phyloP scores from a whole-genome alignment of 306 rosid species.

The Prunus mira region DNA sequence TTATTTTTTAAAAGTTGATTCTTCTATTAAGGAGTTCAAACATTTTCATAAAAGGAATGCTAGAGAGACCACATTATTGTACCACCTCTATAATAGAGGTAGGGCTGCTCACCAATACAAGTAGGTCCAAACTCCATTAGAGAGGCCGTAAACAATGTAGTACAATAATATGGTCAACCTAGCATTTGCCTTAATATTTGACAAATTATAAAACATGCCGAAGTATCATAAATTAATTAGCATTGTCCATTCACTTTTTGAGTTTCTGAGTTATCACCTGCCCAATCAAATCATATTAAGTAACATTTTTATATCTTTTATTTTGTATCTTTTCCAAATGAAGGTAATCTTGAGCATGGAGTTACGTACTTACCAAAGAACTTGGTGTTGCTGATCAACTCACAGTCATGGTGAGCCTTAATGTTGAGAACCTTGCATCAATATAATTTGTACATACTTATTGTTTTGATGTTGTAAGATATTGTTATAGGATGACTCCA shows the following conservation, averaged over 20 bases:
- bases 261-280: neutral
- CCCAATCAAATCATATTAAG: neutral
- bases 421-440: conserved; percentile 18
- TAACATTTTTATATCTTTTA: neutral
- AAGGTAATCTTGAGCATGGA: conserved; percentile 64
- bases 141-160: too few species aligned
- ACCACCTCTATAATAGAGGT: too few species aligned
- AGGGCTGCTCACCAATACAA: too few species aligned
- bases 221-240: neutral
- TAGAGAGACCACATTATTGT: too few species aligned
- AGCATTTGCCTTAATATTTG: neutral
- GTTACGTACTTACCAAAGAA: conserved; percentile 50
- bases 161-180: too few species aligned
- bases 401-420: conserved; percentile 63
- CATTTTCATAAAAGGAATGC: neutral
- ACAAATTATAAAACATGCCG: neutral
- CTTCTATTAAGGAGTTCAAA: neutral
- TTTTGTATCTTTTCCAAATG: conserved; percentile 35
- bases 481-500: conserved; percentile 63
- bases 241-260: neutral
- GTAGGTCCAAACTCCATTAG: too few species aligned
- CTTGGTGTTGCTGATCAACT: conserved; percentile 42
- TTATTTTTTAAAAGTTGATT: too few species aligned
- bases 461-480: conserved; percentile 22
- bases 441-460: neutral